These are phyloP conservation scores for grape (Vitis vinifera) DNA, from an alignment of 164 flowering plant species.

Conservation along the genomic window DNA sequence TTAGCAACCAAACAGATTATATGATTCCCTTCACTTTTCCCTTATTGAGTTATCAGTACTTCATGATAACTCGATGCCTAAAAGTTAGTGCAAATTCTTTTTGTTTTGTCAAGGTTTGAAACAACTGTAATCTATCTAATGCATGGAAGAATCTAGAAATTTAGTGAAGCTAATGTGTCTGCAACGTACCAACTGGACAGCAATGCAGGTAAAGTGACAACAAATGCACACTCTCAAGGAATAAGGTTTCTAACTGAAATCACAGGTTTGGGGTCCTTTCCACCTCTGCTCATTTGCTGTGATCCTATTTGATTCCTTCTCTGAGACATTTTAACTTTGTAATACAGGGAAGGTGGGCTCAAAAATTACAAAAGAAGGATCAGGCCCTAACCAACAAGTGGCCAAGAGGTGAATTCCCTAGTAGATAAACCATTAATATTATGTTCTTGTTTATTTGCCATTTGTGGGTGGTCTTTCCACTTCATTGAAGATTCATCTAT, in stretches of 20 bases:
- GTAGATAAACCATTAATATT: neutral
- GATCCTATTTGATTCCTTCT: neutral
- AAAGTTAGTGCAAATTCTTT: too few species aligned
- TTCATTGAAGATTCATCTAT: neutral
- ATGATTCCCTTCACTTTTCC: neutral
- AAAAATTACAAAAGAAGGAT: constrained; percentile 21
- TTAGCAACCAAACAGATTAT: too few species aligned
- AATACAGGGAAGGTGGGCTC: constrained; percentile 39
- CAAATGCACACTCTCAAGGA: constrained; percentile 79
- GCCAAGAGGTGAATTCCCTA: constrained; percentile 44
- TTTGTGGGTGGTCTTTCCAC: neutral
- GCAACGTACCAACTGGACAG: constrained; percentile 29
- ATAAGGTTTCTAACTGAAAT: constrained; percentile 72
- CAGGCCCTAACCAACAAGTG: constrained; percentile 19
- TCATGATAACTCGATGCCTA: neutral
- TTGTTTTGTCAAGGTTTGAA: too few species aligned
- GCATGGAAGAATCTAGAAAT: too few species aligned
- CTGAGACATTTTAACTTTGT: neutral
- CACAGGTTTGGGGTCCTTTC: constrained; percentile 44
- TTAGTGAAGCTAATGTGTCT: too few species aligned
- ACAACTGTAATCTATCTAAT: too few species aligned
- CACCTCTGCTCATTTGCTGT: constrained; percentile 7
- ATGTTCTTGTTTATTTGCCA: neutral
- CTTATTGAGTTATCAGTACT: neutral
- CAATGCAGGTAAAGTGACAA: constrained; percentile 74